These are phyloP conservation scores for Plenodomus lindquistii DNA, from an alignment of 2,329 filamentous ascomycete species.

Conservation along the genomic window DNA sequence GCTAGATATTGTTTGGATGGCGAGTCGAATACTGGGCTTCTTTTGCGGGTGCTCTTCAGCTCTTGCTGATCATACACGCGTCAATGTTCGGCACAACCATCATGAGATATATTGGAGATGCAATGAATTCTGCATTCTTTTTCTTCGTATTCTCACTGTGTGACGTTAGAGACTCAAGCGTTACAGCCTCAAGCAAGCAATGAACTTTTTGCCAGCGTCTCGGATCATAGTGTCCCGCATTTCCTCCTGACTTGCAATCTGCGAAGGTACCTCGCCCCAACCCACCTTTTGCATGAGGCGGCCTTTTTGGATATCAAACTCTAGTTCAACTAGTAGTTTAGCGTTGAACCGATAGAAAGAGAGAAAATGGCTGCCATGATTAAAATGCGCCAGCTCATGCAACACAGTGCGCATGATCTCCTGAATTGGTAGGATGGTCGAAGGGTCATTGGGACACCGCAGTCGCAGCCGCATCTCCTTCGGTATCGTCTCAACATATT, in stretches of 20 bases:
- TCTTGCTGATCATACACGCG: too few relatives aligned
- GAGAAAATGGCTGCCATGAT: neutral
- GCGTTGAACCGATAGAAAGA: constrained; percentile 1
- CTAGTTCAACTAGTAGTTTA: neutral
- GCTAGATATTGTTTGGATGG: too few relatives aligned
- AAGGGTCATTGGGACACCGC: neutral
- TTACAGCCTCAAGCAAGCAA: neutral
- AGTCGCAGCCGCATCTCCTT: neutral
- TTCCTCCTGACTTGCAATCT: neutral
- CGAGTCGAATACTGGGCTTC: too few relatives aligned
- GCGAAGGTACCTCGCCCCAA: neutral
- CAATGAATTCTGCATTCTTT: too few relatives aligned
- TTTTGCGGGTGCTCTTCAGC: too few relatives aligned
- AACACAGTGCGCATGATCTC: constrained; percentile 1
- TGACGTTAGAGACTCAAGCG: too few relatives aligned
- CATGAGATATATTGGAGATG: too few relatives aligned
- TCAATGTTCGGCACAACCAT: too few relatives aligned
- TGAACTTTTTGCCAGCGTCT: neutral
- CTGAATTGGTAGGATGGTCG: neutral
- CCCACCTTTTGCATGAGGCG: neutral
- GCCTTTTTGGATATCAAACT: neutral
- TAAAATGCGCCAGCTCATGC: constrained; percentile 9
- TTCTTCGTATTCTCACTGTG: too few relatives aligned
- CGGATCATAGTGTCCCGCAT: neutral
- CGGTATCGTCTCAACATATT: neutral